Base-by-base conservation (phyloP, 306 rosid species). In the Malus sylvestris region DNA sequence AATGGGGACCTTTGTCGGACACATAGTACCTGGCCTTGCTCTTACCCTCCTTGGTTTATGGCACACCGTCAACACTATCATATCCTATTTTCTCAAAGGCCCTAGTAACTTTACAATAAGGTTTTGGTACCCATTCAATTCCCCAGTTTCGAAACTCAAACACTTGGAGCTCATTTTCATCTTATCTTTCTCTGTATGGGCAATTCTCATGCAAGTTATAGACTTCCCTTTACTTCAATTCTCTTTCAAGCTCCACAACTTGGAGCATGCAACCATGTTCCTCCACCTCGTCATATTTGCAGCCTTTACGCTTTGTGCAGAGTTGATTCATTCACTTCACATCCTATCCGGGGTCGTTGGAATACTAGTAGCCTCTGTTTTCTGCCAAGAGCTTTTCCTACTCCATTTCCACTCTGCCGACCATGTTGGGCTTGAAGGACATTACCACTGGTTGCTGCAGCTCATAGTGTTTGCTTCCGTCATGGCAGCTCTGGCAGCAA, bases 231-330 rank as follows among this genome's bases (percentile, higher is more conserved):
- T 76, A 65, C 84, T 90, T 81, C 87, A 60, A 35, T 85, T 87
- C 23, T 84, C 85, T 44, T 89, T 91, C 72, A 75, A 88, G 83
- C 92, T 87, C 67, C 84, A 87, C 83, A 87, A 82, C 89, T 85
- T 90, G 29, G 97, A 91, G 86, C 97, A 90, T 80, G 98, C 97
- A 60, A 90, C 97, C 71, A 91, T 94, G 94, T 94, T 91, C 89
- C 78, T 91, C 82, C 96, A 94, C 85, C 93, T 91, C 29, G 88
- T 87, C 72, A 61, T 91, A 73, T 94, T 91, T 83, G 88, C 96
- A 6, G 90, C 97, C 29, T 94, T 90, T 72, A 53, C 84, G 33
- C 89, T 94, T 83, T 86, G 80, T 18, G 76, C 85, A 0, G 97
- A 91, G 82, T 75, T 91, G 63, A 87, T 81, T 23, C 86, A 78